Conservation (phyloP, 2,329 filamentous ascomycete species). For the Thermoascus crustaceus region DNA sequence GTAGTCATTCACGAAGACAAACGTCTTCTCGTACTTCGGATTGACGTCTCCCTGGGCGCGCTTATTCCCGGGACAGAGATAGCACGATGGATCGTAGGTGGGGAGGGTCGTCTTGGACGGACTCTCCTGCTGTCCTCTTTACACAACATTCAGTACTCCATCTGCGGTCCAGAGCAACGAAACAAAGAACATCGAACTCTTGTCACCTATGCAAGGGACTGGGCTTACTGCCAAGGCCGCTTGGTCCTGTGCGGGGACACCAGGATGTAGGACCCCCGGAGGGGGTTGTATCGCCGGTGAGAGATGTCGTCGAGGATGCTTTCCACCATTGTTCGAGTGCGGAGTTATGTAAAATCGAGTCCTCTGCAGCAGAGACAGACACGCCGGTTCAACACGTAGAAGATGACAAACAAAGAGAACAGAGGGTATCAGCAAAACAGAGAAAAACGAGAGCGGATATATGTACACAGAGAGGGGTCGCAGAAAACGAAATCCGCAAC, state of each 20-base stretch:
- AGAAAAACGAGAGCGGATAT: too few relatives aligned
- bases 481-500: too few relatives aligned
- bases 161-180: constrained; percentile 1
- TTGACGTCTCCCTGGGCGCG: constrained; percentile 82
- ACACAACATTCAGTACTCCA: constrained; percentile 5
- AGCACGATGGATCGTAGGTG: constrained; percentile 83
- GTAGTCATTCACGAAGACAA: constrained; percentile 96
- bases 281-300: constrained; percentile 84
- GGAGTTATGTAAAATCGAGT: not conserved
- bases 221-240: constrained; percentile 88
- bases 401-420: too few relatives aligned
- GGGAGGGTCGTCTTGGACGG: constrained; percentile 63
- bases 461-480: too few relatives aligned
- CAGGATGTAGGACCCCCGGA: constrained; percentile 83
- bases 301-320: constrained; percentile 89
- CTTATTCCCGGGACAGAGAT: constrained; percentile 85
- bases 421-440: too few relatives aligned
- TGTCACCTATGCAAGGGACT: too few relatives aligned
- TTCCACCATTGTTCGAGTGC: constrained; percentile 52
- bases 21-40: constrained; percentile 77
- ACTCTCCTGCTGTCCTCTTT: constrained; percentile 68
- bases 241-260: constrained; percentile 96
- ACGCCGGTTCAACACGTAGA: too few relatives aligned
- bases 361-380: not conserved
- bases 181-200: too few relatives aligned